Base-by-base conservation (phyloP, 2,329 filamentous ascomycete species). In the Magnaporthales sp. region DNA sequence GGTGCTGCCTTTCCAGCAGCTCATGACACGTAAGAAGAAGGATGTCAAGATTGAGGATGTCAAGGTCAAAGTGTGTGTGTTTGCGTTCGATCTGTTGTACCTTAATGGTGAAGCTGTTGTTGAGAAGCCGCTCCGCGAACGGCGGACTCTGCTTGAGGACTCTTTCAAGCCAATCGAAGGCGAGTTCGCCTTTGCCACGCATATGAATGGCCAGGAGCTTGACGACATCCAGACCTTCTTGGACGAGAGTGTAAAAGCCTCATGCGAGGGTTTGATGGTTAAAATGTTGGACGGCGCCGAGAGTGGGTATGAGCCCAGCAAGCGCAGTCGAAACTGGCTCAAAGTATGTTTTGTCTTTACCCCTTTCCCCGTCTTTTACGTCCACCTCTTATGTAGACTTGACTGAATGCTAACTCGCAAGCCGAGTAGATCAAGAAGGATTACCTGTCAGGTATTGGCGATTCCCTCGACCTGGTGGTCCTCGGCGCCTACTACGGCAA, bases 11-110 rank as follows among this genome's bases (percentile, higher is more conserved):
- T 99, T 99, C 81, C 95, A 99, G 77, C 93, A 97, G 75, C 85
- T 99, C 61, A 98, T 98, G 95, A 98, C 95, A 15, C 86, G 95
- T 66, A 99, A 99, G 81, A 90, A 91, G 76, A 99, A 98, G 80
- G 94, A 98, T 72, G 95, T 98, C 74, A 97, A 96, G 77, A 83
- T 91, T 8, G 93, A 97, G 74, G 94, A 98, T 72, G 91, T 98
- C 69, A 97, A 96, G 75, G 90, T 98, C 79, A 95, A 96, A 76
- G 94, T 98, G 61, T 98, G 93, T 77, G 92, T 98, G 10, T 98
- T 97, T 77, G 95, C 94, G 3, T 98, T 98, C 76, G 95, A 98
- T 75, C 80, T 99, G 66, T 84, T 99, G 10, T 99, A 95, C 77
- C 83, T 97, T 67, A 97, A 99, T 72, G 95, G 93, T 67, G 89